Conservation (phyloP, 2,329 filamentous ascomycete species). For the Exophiala viscosa region DNA sequence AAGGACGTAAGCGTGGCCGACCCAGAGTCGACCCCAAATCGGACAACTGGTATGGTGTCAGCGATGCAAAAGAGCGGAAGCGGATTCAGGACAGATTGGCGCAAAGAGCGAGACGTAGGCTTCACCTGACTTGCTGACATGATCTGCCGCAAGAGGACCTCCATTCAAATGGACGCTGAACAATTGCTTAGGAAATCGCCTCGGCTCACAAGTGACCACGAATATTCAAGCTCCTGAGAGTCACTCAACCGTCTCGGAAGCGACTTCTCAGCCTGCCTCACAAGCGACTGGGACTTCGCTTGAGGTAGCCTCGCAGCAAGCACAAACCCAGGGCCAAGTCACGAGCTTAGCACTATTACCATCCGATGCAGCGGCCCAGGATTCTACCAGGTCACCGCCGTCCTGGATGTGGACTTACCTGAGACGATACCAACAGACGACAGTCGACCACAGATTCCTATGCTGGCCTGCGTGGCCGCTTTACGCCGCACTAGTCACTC, state of each 20-base stretch:
- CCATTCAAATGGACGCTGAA: slow-evolving; percentile 1
- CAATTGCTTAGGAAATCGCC: not conserved
- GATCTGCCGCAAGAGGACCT: not conserved
- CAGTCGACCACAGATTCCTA: not conserved
- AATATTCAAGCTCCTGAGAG: too few relatives aligned
- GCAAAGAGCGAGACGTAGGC: slow-evolving; percentile 35
- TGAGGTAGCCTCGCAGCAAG: too few relatives aligned
- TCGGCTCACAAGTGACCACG: not conserved
- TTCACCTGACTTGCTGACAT: not conserved
- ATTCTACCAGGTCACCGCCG: not conserved
- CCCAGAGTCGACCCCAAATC: not conserved
- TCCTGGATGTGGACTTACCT: not conserved
- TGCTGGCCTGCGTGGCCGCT: not conserved
- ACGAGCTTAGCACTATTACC: too few relatives aligned
- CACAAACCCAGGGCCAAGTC: too few relatives aligned
- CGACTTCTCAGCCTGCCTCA: too few relatives aligned
- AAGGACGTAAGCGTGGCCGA: not conserved
- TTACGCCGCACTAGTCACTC: not conserved
- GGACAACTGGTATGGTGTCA: slow-evolving; percentile 32
- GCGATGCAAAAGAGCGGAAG: slow-evolving; percentile 36
- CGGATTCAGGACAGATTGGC: slow-evolving; percentile 38
- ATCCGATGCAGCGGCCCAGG: too few relatives aligned
- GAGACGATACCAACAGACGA: not conserved
- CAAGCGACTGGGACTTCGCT: too few relatives aligned
- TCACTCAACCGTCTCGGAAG: too few relatives aligned